Conservation (phyloP, 805 yeast species). For the Danielia reshetovae region DNA sequence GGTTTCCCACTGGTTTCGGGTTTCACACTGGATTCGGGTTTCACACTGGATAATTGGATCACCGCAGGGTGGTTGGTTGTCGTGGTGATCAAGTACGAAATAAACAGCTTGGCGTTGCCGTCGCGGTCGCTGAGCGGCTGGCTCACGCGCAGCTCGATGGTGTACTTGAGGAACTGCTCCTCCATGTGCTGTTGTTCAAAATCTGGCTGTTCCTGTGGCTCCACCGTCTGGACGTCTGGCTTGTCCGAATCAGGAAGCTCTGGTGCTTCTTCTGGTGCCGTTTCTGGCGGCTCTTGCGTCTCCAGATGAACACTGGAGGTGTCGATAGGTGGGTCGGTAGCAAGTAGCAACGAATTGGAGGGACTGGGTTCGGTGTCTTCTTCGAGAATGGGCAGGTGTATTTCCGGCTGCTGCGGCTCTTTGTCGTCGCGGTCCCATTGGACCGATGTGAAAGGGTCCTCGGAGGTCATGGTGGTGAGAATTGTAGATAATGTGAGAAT, state of each 20-base stretch:
- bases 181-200: conserved; percentile 10
- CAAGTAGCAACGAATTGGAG: neutral
- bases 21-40: neutral
- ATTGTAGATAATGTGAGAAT: neutral
- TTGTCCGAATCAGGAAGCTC: neutral
- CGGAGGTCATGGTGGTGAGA: conserved; percentile 13
- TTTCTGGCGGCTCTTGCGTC: neutral
- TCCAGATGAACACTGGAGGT: conserved; percentile 2
- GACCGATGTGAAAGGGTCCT: conserved; percentile 54
- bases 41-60: conserved; percentile 22
- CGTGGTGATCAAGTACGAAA: conserved; percentile 67
- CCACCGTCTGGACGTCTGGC: conserved; percentile 17
- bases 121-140: conserved; percentile 70
- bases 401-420: neutral
- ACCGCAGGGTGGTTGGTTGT: conserved; percentile 60
- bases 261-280: neutral
- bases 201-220: conserved; percentile 26
- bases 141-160: conserved; percentile 35
- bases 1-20: neutral
- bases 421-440: conserved; percentile 52
- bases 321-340: conserved; percentile 2
- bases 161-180: conserved; percentile 12
- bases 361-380: conserved; percentile 1
- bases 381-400: conserved; percentile 5
- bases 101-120: conserved; percentile 65